Percentiles rank a stretch among this genome's conserved stretches.
These are phyloP conservation scores for Candida tropicalis DNA, from an alignment of 1,139 yeast genomes.

Conservation along the genomic window DNA sequence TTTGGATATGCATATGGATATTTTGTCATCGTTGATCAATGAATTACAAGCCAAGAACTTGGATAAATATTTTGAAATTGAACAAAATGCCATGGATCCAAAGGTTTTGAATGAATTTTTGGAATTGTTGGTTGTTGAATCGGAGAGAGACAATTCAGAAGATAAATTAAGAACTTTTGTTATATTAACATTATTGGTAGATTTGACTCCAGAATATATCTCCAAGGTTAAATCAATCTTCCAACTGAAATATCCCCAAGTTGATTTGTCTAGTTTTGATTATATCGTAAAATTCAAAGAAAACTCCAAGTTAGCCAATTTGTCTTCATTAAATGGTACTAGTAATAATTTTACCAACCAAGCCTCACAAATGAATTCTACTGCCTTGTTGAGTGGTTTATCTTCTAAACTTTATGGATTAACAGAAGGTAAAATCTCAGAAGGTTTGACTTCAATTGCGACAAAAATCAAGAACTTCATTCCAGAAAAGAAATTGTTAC, in stretches of 20 bases:
- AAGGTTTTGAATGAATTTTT: slow-evolving; percentile 62
- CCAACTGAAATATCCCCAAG: slow-evolving; percentile 51
- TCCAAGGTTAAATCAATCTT: slow-evolving; percentile 68
- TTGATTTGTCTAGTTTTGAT: slow-evolving; percentile 64
- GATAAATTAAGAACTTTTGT: slow-evolving; percentile 90
- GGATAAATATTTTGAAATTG: slow-evolving; percentile 91
- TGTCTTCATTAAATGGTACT: slow-evolving; percentile 27
- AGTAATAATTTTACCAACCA: slow-evolving; percentile 18
- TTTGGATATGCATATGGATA: slow-evolving; percentile 96
- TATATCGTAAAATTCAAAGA: slow-evolving; percentile 84
- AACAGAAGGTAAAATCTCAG: slow-evolving; percentile 78
- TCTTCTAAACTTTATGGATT: slow-evolving; percentile 78
- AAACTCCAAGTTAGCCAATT: slow-evolving; percentile 64
- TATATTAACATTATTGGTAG: slow-evolving; percentile 62
- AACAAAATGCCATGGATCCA: slow-evolving; percentile 70
- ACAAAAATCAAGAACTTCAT: slow-evolving; percentile 84
- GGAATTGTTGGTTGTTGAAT: slow-evolving; percentile 51
- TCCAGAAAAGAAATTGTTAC: slow-evolving; percentile 86
- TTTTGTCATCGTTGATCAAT: slow-evolving; percentile 79
- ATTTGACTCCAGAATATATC: slow-evolving; percentile 64
- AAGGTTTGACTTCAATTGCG: slow-evolving; percentile 83
- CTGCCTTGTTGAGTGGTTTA: slow-evolving; percentile 76
- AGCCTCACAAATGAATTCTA: slow-evolving; percentile 33
- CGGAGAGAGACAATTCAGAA: slow-evolving; percentile 59
- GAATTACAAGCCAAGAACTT: slow-evolving; percentile 83